Evolutionary conservation across 192 early-diverging fungal genomes (phyloP).

Genomic region (Backusella liffmaniae): DNA sequence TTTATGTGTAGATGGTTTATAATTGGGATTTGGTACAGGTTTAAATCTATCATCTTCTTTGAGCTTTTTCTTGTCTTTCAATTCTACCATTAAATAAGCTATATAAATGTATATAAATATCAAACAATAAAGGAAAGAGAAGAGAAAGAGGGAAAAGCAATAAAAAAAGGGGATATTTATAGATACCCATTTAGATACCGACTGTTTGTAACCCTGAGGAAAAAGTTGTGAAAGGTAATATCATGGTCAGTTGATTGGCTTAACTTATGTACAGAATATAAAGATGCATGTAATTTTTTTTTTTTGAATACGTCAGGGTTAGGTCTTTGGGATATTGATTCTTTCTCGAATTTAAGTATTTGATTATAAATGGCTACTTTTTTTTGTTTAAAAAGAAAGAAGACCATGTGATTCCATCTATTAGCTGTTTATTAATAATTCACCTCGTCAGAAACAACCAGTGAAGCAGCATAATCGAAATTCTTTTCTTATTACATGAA

Average conservation of each 20-base stretch:
- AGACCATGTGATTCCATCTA: neutral
- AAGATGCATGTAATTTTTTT: neutral
- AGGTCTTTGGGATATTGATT: neutral
- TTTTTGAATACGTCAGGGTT: neutral
- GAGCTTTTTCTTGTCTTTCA: neutral
- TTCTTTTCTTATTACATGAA: too few species aligned
- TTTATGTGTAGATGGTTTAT: neutral
- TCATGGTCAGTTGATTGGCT: neutral
- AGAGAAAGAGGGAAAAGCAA: neutral
- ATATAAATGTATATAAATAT: neutral
- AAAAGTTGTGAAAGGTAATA: neutral
- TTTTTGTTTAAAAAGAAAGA: neutral
- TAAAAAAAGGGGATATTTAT: neutral
- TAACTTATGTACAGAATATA: neutral
- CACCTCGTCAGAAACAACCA: too few species aligned
- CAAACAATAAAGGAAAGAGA: neutral
- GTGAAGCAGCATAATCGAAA: too few species aligned
- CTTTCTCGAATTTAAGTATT: neutral
- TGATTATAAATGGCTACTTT: neutral
- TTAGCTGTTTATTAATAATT: neutral
- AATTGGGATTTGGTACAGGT: constrained; percentile 1
- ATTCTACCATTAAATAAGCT: neutral
- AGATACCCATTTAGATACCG: neutral
- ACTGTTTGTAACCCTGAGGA: neutral
- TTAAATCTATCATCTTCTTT: neutral